Evolutionary conservation across 2,329 filamentous ascomycete genomes (phyloP), one percentile per base, ranked within the genome.

Genomic region (Pyrenochaeta sp.): DNA sequence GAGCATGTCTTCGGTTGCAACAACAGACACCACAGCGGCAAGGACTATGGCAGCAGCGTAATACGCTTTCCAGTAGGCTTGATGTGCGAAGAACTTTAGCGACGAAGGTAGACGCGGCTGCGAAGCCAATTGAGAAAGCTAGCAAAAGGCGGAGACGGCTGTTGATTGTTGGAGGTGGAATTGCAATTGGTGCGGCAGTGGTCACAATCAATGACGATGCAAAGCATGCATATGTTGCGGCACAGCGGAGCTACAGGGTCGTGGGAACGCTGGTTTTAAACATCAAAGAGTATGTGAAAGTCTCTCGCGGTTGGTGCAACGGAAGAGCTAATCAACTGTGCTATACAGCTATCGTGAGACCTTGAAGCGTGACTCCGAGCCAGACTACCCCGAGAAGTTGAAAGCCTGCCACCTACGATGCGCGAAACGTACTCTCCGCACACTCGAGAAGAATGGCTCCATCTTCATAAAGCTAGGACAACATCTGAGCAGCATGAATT

Each of bases 401-500:
- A 90, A 87, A 64, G 87, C 88, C 59, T 98, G 95, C 72, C 95
- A 99, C 77, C 90, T 96, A 74, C 86, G 95, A 75, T 99, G 95
- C 78, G 95, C 95, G 27, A 85, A 92, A 67, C 87, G 95, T 57
- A 97, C 95, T 1, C 80, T 98, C 36, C 85, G 83, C 51, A 93
- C 96, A 1, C 79, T 98, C 61, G 95, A 99, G 82, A 92, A 91
- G 81, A 98, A 97, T 75, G 95, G 96, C 21, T 96, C 94, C 23
- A 97, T 99, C 60, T 99, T 98, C 68, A 98, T 99, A 75, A 99
- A 99, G 78, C 81, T 99, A 33, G 95, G 95, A 7, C 95, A 99
- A 69, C 95, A 99, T 77, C 77, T 99, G 77, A 97, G 92, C 75
- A 94, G 92, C 60, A 91, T 98, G 90, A 96, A 95, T 71, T 98